Conservation (phyloP, 371 early-diverging fungal genomes). For the Mortierella sp. region DNA sequence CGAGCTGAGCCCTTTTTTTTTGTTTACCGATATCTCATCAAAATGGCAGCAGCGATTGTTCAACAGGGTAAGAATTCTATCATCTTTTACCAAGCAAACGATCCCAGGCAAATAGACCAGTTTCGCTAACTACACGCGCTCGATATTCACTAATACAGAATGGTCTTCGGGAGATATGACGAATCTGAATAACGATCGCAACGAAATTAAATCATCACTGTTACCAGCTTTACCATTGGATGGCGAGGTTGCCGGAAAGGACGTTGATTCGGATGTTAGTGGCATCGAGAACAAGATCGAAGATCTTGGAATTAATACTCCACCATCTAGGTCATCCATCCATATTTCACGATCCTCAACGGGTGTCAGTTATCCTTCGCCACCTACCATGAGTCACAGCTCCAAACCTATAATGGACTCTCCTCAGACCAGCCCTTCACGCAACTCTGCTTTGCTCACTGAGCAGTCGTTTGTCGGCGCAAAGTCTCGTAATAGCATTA, state of each 20-base stretch:
- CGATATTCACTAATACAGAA: conserved; percentile 11
- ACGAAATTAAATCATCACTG: conserved; percentile 24
- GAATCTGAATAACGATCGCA: conserved; percentile 10
- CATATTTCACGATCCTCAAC: conserved; percentile 17
- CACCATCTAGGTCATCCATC: not conserved
- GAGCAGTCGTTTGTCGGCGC: not conserved
- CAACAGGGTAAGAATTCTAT: conserved; percentile 28
- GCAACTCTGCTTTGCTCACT: conserved; percentile 1
- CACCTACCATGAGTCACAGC: conserved; percentile 13
- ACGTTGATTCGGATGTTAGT: conserved; percentile 12
- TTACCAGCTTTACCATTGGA: conserved; percentile 48
- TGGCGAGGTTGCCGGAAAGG: not conserved
- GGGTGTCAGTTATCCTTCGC: conserved; percentile 30
- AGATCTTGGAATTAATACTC: conserved; percentile 26
- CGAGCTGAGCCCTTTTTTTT: conserved; percentile 3
- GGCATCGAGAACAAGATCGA: conserved; percentile 35
- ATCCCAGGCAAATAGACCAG: not conserved
- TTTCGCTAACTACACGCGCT: not conserved
- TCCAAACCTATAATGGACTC: conserved; percentile 16
- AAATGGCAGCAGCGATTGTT: conserved; percentile 29
- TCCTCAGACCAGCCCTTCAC: conserved; percentile 10
- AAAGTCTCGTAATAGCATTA: conserved; percentile 18
- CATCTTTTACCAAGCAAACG: not conserved
- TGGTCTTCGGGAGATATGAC: conserved; percentile 33
- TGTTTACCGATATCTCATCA: not conserved